Percentiles rank a stretch among this genome's conserved stretches.
Conservation (phyloP, 345 rosid genomes). For the Syzygium aromaticum region DNA sequence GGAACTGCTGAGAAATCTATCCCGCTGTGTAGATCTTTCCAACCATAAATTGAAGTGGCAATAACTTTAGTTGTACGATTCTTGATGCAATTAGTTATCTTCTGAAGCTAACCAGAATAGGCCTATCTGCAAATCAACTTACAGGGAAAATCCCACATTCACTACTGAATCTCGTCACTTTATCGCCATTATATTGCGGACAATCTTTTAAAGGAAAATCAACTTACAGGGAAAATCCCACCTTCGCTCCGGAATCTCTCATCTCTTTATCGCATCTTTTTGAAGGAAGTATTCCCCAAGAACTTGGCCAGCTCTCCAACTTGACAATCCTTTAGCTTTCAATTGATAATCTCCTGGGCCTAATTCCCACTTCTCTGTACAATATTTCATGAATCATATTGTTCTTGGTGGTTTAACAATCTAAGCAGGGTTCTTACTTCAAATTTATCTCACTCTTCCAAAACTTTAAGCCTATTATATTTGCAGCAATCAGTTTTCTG, state of each 20-base stretch:
- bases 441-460: constrained; percentile 2
- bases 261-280: not conserved
- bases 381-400: constrained; percentile 14
- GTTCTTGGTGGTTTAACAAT: constrained; percentile 12
- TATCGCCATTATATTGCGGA: too few species aligned
- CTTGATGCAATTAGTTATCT: constrained; percentile 5
- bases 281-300: constrained; percentile 3
- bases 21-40: not conserved
- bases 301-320: not conserved
- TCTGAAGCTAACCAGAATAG: not conserved
- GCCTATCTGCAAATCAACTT: not conserved
- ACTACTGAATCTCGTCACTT: too few species aligned
- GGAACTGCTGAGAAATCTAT: constrained; percentile 2
- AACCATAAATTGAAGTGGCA: not conserved
- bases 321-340: constrained; percentile 2
- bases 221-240: constrained; percentile 11
- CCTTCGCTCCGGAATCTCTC: constrained; percentile 8
- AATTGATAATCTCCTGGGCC: constrained; percentile 15
- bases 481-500: not conserved
- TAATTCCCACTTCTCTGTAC: constrained; percentile 15
- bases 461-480: not conserved
- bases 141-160: too few species aligned
- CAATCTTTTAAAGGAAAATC: not conserved
- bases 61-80: constrained; percentile 4
- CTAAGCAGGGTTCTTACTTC: constrained; percentile 12